These are phyloP conservation scores for Macrotyloma uniflorum DNA, from an alignment of 306 rosid genomes.

Conservation along the genomic window DNA sequence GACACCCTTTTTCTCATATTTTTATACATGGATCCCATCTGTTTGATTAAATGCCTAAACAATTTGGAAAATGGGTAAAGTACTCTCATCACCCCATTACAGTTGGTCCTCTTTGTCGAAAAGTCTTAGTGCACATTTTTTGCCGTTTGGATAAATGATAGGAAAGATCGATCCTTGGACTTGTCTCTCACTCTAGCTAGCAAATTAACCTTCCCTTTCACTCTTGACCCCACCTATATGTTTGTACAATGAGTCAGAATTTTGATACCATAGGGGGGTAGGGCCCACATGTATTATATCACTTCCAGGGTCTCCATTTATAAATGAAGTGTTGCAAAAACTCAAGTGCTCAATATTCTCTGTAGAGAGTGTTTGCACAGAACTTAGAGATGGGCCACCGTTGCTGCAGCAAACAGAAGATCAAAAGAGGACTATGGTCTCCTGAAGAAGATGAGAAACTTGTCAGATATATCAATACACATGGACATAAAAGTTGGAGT, in stretches of 20 bases:
- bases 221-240: conserved; percentile 20
- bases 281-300: conserved; percentile 21
- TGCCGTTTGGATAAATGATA: conserved; percentile 25
- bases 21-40: not conserved
- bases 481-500: conserved; percentile 83
- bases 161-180: conserved; percentile 11
- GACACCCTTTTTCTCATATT: not conserved
- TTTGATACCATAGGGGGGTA: not conserved
- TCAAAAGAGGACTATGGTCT: conserved; percentile 91
- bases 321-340: conserved; percentile 27
- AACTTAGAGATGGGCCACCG: conserved; percentile 54
- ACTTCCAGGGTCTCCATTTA: conserved; percentile 24
- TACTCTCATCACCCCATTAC: conserved; percentile 2
- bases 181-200: conserved; percentile 22
- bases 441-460: conserved; percentile 96
- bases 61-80: not conserved
- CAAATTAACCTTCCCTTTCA: conserved; percentile 8
- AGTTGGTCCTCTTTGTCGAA: not conserved
- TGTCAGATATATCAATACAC: conserved; percentile 49
- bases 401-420: conserved; percentile 83
- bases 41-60: not conserved
- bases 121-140: conserved; percentile 15
- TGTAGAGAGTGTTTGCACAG: not conserved
- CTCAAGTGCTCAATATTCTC: conserved; percentile 24
- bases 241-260: not conserved